Evolutionary conservation across 1,139 yeast species (phyloP), one percentile per base, ranked within the genome.

Genomic region (Keqinozyma sinolaborantium): DNA sequence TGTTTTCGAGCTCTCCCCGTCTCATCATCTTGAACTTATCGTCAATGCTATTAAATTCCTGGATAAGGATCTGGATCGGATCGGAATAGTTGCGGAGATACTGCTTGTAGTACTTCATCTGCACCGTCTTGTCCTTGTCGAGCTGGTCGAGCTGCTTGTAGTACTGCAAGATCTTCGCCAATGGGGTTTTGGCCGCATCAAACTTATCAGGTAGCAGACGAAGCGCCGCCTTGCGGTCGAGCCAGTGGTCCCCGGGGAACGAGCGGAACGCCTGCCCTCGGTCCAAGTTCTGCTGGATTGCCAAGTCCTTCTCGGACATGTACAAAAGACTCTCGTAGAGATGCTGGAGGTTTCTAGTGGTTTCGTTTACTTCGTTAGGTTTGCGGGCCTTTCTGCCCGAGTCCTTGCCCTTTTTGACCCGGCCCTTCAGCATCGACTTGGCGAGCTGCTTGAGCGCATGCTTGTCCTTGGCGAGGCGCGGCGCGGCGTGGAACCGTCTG

Each of bases 41-140:
- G 35, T 52, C 45, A 14, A 66, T 58, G 4, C 70, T 67, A 43
- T 61, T 64, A 32, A 60, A 57, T 34, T 58, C 60, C 39, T 65
- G 71, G 16, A 58, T 45, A 31, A 65, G 43, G 14, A 53, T 47
- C 18, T 54, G 50, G 16, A 64, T 41, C 4, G 62, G 64, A 40
- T 64, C 70, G 29, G 57, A 55, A 32, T 59, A 56, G 30, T 60
- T 60, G 16, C 51, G 48, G 23, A 60, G 42, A 33, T 56, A 59
- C 26, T 61, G 47, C 38, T 59, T 56, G 36, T 54, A 62, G 46
- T 64, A 64, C 42, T 67, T 66, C 32, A 54, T 43, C 34, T 67
- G 73, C 18, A 69, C 61, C 3, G 60, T 45, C 36, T 55, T 58
- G 45, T 69, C 74, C 12, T 53, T 41, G 38, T 69, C 75, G 28